These are phyloP conservation scores for Fusarium sp. DNA, from an alignment of 2,329 filamentous ascomycete genomes.

Conservation along the genomic window DNA sequence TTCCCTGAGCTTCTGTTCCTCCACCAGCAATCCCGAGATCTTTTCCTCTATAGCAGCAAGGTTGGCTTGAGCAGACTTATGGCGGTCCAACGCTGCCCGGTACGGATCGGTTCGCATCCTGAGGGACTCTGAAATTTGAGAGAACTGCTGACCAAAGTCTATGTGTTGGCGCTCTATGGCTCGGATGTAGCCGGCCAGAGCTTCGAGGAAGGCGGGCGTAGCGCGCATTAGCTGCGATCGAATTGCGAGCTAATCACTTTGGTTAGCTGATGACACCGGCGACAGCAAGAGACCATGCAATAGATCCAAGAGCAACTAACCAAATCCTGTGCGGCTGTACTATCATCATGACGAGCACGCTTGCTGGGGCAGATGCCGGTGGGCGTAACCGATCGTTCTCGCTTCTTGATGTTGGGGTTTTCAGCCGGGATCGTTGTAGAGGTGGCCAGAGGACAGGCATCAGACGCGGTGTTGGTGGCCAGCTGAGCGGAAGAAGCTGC, in stretches of 20 bases:
- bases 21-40: background rate
- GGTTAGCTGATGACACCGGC: background rate
- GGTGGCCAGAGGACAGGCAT: background rate
- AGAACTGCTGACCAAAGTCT: background rate
- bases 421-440: background rate
- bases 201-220: background rate
- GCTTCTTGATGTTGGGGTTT: background rate
- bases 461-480: background rate
- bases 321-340: background rate
- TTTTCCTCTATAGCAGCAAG: background rate
- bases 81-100: background rate
- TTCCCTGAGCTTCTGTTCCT: background rate
- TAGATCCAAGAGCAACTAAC: background rate
- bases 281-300: background rate
- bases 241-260: background rate
- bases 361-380: background rate
- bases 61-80: background rate
- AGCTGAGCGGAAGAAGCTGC: background rate
- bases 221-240: background rate
- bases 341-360: background rate
- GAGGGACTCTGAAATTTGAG: background rate
- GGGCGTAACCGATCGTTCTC: background rate
- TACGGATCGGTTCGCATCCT: background rate
- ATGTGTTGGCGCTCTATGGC: background rate
- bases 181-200: background rate